Evolutionary conservation across 192 early-diverging fungal species (phyloP), one percentile per base, ranked within the genome.

Genomic region (Coemansia sp.): DNA sequence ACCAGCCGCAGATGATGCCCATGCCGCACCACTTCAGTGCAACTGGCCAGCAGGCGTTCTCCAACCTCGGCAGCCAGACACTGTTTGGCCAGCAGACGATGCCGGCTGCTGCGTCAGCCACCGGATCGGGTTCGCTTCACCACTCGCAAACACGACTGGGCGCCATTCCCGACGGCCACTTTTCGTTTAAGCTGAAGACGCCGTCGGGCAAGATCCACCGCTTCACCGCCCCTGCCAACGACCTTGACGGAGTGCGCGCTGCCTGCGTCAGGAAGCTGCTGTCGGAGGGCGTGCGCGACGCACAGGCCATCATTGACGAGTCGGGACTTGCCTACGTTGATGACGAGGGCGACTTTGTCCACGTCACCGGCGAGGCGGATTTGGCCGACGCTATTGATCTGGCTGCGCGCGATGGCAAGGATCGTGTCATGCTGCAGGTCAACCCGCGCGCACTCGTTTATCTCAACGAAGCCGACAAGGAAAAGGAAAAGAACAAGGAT

Each of bases 311-410:
- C 65, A 72, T 69, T 65, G 80, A 71, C 70, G 83, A 75, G 81
- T 78, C 68, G 52, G 81, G 84, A 75, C 70, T 94, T 40, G 89
- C 89, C 2, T 98, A 96, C 69, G 74, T 93, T 64, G 96, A 98
- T 70, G 96, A 98, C 63, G 96, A 98, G 56, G 86, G 89, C 43
- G 96, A 98, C 74, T 77, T 86, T 61, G 92, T 98, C 40, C 83
- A 89, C 65, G 86, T 98, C 68, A 87, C 87, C 37, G 84, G 85
- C 38, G 90, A 92, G 61, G 85, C 85, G 4, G 95, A 97, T 68
- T 74, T 98, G 64, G 73, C 86, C 15, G 94, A 97, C 52, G 93
- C 96, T 11, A 92, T 97, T 0, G 68, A 87, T 5, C 85, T 95
- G 75, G 93, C 95, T 16, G 84, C 85, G 47, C 87, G 89, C 74